These are phyloP conservation scores for Simplicillium aogashimaense DNA, from an alignment of 2,329 filamentous ascomycete genomes.

Conservation along the genomic window DNA sequence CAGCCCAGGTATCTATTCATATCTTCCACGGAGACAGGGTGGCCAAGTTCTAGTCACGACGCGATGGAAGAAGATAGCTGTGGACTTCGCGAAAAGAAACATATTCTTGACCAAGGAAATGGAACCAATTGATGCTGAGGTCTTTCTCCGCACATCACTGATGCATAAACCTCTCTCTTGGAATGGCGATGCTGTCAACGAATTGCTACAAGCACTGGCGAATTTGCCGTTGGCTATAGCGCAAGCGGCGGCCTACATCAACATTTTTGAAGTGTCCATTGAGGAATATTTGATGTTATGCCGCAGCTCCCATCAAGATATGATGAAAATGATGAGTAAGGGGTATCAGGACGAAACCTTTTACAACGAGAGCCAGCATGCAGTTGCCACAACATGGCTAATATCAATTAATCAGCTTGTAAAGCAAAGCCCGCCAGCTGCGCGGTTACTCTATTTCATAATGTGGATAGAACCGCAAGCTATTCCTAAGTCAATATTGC, in stretches of 20 bases:
- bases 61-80: constrained; percentile 19
- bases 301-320: constrained; percentile 7
- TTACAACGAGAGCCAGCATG: constrained; percentile 18
- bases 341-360: background rate
- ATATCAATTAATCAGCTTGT: constrained; percentile 5
- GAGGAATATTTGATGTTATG: constrained; percentile 22
- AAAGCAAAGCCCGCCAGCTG: constrained; percentile 13
- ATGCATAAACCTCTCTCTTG: background rate
- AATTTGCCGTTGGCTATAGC: constrained; percentile 26
- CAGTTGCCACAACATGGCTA: constrained; percentile 1
- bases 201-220: constrained; percentile 14
- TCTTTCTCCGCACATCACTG: constrained; percentile 10
- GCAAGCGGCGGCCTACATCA: constrained; percentile 31
- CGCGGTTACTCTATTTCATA: constrained; percentile 27
- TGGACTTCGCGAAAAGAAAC: constrained; percentile 11
- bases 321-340: background rate
- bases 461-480: constrained; percentile 21
- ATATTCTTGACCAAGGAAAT: constrained; percentile 9
- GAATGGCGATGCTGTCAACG: background rate
- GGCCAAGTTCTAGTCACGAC: constrained; percentile 27
- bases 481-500: constrained; percentile 1
- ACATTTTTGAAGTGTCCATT: constrained; percentile 15
- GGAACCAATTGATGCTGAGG: constrained; percentile 12
- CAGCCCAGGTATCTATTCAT: constrained; percentile 10
- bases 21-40: constrained; percentile 19